phyloP scores from a whole-genome alignment of 108 stramenopile genomes.

The Conticribra guillardii region DNA sequence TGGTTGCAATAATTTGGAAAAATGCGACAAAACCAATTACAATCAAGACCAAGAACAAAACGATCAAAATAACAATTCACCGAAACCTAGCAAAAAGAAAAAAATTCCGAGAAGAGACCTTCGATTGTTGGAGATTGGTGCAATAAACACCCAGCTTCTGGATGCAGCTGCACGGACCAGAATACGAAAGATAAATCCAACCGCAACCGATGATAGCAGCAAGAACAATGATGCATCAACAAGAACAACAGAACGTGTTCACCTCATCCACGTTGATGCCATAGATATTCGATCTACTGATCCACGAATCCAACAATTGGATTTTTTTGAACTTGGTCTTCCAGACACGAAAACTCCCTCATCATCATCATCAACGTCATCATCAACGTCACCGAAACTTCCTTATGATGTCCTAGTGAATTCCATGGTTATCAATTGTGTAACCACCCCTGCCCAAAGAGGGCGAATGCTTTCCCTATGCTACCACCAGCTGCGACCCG shows the following conservation, averaged over 20 bases:
- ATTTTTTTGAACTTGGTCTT: conserved; percentile 81
- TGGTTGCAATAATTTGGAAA: no score
- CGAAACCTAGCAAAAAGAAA: conserved; percentile 10
- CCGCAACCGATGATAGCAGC: background rate
- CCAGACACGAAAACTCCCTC: conserved; percentile 6
- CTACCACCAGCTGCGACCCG: conserved; percentile 75
- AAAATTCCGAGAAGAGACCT: conserved; percentile 52
- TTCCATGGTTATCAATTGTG: conserved; percentile 96
- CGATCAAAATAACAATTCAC: background rate
- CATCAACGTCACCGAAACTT: background rate
- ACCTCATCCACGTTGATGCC: conserved; percentile 72
- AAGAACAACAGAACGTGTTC: conserved; percentile 31
- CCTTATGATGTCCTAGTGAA: conserved; percentile 55
- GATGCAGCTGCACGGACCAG: conserved; percentile 67
- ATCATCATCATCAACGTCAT: background rate
- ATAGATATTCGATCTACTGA: conserved; percentile 88
- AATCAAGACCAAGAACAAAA: background rate
- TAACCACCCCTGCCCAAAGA: conserved; percentile 75
- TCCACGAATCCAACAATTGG: conserved; percentile 81
- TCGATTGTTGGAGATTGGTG: conserved; percentile 92
- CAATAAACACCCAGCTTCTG: conserved; percentile 92
- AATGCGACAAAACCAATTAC: no score
- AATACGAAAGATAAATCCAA: conserved; percentile 22
- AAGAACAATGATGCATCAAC: background rate
- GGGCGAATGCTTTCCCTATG: conserved; percentile 83